Conservation (phyloP, 371 early-diverging fungal species). For the Mucor saturninus region DNA sequence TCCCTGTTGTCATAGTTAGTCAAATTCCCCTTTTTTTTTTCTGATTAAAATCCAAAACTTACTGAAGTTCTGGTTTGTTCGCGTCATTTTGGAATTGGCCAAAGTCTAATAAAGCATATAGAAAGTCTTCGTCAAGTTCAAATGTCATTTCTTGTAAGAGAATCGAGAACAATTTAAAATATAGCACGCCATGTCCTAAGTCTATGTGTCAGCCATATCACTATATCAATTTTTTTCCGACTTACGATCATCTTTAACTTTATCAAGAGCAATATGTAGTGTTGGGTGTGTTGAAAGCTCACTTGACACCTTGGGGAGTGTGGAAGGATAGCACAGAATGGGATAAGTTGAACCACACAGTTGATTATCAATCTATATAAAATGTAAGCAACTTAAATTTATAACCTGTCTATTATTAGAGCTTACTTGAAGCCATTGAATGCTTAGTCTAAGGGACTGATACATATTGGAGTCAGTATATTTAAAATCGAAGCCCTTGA, state of each 20-base stretch:
- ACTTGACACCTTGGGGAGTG: slow-evolving; percentile 59
- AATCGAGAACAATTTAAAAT: slow-evolving; percentile 79
- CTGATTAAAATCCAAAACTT: slow-evolving; percentile 3
- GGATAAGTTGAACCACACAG: slow-evolving; percentile 74
- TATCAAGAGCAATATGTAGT: slow-evolving; percentile 63
- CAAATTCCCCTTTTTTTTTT: background rate
- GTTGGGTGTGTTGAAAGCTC: slow-evolving; percentile 57
- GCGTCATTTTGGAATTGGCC: slow-evolving; percentile 61
- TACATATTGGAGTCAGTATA: slow-evolving; percentile 72
- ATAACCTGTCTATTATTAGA: background rate
- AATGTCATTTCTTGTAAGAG: slow-evolving; percentile 88
- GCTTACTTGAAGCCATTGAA: slow-evolving; percentile 76
- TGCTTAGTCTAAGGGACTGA: slow-evolving; percentile 62
- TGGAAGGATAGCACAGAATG: slow-evolving; percentile 85
- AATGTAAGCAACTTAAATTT: too few species aligned
- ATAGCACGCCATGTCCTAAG: slow-evolving; percentile 78
- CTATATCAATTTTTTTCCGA: background rate
- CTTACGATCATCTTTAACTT: slow-evolving; percentile 75
- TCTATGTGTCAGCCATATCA: background rate
- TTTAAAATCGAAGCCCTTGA: slow-evolving; percentile 68
- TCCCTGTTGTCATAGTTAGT: slow-evolving; percentile 24
- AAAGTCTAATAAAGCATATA: slow-evolving; percentile 77
- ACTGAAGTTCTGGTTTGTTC: slow-evolving; percentile 21
- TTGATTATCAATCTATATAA: slow-evolving; percentile 84
- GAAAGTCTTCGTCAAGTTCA: slow-evolving; percentile 85